Percentiles rank a stretch among this genome's conserved stretches.
phyloP scores from a whole-genome alignment of 495 filamentous ascomycete genomes.

The Cudoniella acicularis region DNA sequence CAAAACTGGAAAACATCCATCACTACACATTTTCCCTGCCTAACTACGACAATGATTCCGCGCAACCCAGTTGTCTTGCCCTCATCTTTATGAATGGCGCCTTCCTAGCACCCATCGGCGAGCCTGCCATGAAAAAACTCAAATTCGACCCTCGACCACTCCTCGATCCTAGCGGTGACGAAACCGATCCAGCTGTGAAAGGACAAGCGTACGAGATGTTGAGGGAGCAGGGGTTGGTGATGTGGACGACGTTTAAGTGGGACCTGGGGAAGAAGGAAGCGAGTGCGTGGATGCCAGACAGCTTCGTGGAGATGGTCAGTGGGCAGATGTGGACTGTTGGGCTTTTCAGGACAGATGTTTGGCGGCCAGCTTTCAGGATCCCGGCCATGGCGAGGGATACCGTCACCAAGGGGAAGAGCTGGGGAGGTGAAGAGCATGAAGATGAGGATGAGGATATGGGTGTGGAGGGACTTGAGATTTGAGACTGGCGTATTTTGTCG shows the following conservation, averaged over 20 bases:
- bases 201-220: not conserved
- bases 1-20: not conserved
- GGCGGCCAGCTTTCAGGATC: not conserved
- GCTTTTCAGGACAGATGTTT: not conserved
- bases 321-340: not conserved
- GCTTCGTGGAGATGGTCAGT: not conserved
- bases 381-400: not conserved
- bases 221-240: not conserved
- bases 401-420: not conserved
- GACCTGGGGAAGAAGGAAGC: not conserved
- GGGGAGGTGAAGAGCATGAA: not conserved
- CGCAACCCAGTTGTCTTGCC: not conserved
- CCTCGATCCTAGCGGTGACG: not conserved
- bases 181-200: not conserved
- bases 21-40: not conserved
- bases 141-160: not conserved
- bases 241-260: not conserved
- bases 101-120: not conserved
- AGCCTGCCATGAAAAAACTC: not conserved
- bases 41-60: not conserved
- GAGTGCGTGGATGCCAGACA: not conserved
- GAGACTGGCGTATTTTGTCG: no score
- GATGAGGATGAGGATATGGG: no score
- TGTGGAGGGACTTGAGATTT: no score
- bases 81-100: not conserved